Conservation (phyloP, 495 filamentous ascomycete species). For the Delitschia confertaspora region DNA sequence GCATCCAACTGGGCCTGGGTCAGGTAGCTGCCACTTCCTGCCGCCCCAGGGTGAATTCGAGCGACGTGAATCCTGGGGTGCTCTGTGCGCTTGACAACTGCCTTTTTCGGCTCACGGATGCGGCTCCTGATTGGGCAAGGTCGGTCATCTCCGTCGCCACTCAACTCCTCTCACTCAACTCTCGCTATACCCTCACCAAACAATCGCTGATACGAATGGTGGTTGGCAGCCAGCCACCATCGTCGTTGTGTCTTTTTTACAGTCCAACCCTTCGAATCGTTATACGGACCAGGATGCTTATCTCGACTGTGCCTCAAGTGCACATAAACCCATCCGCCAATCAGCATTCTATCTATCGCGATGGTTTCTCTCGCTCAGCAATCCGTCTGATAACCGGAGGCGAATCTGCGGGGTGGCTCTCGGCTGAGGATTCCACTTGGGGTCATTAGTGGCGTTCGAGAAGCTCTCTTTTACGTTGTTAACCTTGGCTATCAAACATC, state of each 20-base stretch:
- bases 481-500: conserved; percentile 16
- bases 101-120: conserved; percentile 14
- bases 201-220: too few species aligned
- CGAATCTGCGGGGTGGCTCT: conserved; percentile 3
- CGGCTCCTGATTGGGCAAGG: conserved; percentile 8
- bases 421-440: conserved; percentile 18
- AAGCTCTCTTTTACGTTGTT: conserved; percentile 9
- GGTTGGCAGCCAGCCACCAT: too few species aligned
- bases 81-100: conserved; percentile 18
- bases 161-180: background rate
- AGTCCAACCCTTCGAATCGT: too few species aligned
- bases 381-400: conserved; percentile 16
- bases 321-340: too few species aligned
- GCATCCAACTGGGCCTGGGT: too few species aligned
- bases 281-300: too few species aligned
- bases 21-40: background rate
- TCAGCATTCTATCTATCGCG: too few species aligned
- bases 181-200: background rate
- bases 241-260: too few species aligned
- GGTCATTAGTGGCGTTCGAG: conserved; percentile 21
- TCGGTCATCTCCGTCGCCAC: conserved; percentile 23
- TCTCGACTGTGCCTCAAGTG: too few species aligned
- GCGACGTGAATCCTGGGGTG: background rate
- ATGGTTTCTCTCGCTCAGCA: too few species aligned
- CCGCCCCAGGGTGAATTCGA: background rate